A percentile compares a stretch with the other conserved stretches of the same genome.
Conservation (phyloP, 2,329 filamentous ascomycete species). For the Sclerotinia spermophila region DNA sequence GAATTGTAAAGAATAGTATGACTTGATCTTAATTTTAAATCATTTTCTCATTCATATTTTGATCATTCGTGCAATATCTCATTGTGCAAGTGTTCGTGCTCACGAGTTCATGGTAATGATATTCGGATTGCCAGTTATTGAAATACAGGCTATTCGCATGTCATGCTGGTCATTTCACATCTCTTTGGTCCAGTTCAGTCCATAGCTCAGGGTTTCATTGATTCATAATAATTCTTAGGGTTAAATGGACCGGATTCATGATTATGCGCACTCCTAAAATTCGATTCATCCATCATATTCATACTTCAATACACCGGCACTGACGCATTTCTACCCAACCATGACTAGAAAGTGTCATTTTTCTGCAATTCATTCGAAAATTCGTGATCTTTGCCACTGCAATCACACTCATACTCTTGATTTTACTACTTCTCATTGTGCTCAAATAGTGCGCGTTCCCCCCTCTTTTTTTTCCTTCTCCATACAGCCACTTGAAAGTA, state of each 20-base stretch:
- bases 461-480: neutral
- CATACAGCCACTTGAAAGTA: neutral
- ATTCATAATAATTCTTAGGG: neutral
- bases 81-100: no score
- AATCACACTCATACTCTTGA: neutral
- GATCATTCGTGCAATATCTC: no score
- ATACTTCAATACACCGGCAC: neutral
- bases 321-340: rapidly evolving
- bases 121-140: no score
- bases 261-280: neutral
- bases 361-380: neutral
- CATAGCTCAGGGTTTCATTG: rapidly evolving
- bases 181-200: neutral
- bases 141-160: no score
- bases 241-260: neutral
- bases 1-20: no score
- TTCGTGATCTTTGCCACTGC: neutral
- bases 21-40: no score
- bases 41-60: no score
- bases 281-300: neutral
- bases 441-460: neutral
- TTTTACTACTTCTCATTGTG: neutral
- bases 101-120: neutral
- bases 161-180: neutral
- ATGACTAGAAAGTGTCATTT: neutral